These are phyloP conservation scores for Tritrichomonas musculus DNA, from an alignment of 208 protist genomes.

Conservation along the genomic window DNA sequence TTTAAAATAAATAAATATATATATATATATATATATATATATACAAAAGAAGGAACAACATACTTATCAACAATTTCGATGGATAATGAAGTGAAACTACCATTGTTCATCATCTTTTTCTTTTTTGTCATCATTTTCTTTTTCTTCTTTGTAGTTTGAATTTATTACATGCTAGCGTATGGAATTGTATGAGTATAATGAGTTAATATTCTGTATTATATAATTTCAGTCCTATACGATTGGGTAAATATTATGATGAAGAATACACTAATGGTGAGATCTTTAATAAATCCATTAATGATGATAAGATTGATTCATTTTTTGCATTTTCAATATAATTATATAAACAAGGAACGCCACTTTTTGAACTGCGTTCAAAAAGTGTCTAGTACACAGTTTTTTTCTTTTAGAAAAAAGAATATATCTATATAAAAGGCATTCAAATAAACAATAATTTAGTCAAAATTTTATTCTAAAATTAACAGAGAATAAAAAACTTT, in stretches of 20 bases:
- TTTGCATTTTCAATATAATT: too few relatives aligned
- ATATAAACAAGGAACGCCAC: too few relatives aligned
- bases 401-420: too few relatives aligned
- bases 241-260: not conserved
- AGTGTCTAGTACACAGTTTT: too few relatives aligned
- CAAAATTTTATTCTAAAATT: too few relatives aligned
- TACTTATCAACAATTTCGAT: not conserved
- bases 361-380: too few relatives aligned
- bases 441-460: too few relatives aligned
- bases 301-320: too few relatives aligned
- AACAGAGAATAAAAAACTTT: too few relatives aligned
- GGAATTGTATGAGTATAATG: not conserved
- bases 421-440: too few relatives aligned
- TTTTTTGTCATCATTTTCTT: not conserved
- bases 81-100: not conserved
- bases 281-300: too few relatives aligned
- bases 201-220: not conserved
- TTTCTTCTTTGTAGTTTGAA: not conserved
- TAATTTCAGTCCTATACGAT: not conserved
- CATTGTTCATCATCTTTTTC: not conserved
- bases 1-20: not conserved
- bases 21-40: not conserved
- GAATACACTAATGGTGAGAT: not conserved
- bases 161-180: not conserved
- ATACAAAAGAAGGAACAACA: not conserved